A percentile compares a stretch with the other conserved stretches of the same genome.
Conservation (phyloP, 129 eudicot species). For the Flaveria linearis region DNA sequence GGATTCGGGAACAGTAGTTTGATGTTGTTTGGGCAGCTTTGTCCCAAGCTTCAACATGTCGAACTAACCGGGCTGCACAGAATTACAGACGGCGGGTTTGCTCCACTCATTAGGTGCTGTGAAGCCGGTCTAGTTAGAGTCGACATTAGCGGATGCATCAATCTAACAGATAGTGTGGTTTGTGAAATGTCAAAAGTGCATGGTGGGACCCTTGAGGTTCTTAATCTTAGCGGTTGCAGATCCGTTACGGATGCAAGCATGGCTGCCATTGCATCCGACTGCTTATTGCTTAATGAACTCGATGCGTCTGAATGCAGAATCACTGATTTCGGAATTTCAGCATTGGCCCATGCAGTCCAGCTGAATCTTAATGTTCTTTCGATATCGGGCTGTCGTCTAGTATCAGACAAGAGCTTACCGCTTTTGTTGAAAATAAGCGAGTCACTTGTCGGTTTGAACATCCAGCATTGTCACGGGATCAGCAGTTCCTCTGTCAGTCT, state of each 20-base stretch:
- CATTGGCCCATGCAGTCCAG: conserved; percentile 56
- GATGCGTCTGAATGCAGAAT: conserved; percentile 56
- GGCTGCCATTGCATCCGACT: conserved; percentile 57
- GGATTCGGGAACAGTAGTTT: conserved; percentile 65
- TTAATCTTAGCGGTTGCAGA: conserved; percentile 68
- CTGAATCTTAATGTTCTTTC: conserved; percentile 61
- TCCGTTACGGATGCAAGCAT: conserved; percentile 59
- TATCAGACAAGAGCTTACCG: conserved; percentile 54
- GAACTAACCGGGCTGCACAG: conserved; percentile 56
- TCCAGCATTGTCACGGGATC: conserved; percentile 55
- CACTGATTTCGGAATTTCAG: conserved; percentile 68
- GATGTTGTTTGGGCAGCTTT: conserved; percentile 57
- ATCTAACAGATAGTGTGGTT: conserved; percentile 54
- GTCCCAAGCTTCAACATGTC: conserved; percentile 62
- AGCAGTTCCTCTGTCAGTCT: conserved; percentile 46
- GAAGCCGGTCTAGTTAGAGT: conserved; percentile 62
- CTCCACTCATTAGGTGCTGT: conserved; percentile 51
- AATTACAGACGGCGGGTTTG: conserved; percentile 60
- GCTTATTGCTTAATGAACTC: conserved; percentile 61
- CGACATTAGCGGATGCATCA: conserved; percentile 49
- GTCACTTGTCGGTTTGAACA: conserved; percentile 55
- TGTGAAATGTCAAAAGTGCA: conserved; percentile 50
- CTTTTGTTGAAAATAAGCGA: conserved; percentile 48
- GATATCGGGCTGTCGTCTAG: conserved; percentile 55
- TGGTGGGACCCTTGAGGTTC: conserved; percentile 63